Evolutionary conservation across 106 monocot genomes (phyloP).

Genomic region (Dactylorhiza incarnata): DNA sequence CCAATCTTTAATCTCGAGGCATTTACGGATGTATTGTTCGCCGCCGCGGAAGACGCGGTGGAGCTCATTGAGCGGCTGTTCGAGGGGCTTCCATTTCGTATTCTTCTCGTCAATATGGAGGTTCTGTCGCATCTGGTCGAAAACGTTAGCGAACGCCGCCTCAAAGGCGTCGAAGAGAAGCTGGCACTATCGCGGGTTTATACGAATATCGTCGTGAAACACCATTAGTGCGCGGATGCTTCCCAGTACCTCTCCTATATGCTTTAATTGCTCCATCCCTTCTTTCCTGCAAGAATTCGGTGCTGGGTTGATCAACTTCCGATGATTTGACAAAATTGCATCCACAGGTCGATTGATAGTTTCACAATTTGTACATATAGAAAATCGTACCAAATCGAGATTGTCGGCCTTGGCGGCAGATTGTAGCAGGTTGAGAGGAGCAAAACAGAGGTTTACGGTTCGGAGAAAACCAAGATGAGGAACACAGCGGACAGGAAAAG

Average conservation of each 20-base stretch:
- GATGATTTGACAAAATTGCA: not conserved
- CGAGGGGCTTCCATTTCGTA: constrained; percentile 61
- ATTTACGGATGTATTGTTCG: constrained; percentile 42
- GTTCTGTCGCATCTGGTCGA: constrained; percentile 30
- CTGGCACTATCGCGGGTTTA: constrained; percentile 55
- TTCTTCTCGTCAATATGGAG: constrained; percentile 42
- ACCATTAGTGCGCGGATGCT: constrained; percentile 49
- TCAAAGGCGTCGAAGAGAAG: constrained; percentile 45
- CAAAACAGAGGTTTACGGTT: not conserved
- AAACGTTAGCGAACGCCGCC: constrained; percentile 35
- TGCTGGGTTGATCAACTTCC: not conserved
- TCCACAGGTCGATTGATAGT: not conserved
- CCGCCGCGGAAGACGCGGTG: constrained; percentile 41
- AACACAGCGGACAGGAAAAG: not conserved
- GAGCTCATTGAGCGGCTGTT: constrained; percentile 48
- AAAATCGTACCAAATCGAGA: not conserved
- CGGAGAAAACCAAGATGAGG: not conserved
- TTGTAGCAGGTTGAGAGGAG: not conserved
- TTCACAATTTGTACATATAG: too few species aligned
- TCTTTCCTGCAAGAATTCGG: too few species aligned
- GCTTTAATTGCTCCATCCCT: constrained; percentile 72
- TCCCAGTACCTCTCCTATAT: constrained; percentile 61
- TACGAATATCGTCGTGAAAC: constrained; percentile 43
- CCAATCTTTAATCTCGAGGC: constrained; percentile 47
- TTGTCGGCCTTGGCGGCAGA: not conserved